phyloP scores from a whole-genome alignment of 169 alveolate genomes.

The Eimeria sp. region DNA sequence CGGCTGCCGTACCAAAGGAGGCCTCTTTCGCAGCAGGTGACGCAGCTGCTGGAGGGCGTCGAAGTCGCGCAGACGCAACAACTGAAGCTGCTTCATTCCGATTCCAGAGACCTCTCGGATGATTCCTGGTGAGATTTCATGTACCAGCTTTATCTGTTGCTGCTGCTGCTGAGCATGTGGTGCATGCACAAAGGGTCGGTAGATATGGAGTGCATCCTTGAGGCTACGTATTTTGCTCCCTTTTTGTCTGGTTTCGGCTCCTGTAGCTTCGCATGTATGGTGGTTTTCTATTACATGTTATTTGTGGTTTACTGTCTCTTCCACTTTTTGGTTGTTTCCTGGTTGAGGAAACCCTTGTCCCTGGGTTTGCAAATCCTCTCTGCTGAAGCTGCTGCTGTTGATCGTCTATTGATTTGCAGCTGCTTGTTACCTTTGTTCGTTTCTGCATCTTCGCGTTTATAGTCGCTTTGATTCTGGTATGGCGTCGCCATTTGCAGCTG shows the following conservation, averaged over 20 bases:
- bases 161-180: neutral
- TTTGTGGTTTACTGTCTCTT: too few species aligned
- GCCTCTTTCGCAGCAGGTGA: slow-evolving; percentile 66
- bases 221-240: neutral
- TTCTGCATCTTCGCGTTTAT: too few species aligned
- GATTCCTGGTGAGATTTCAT: slow-evolving; percentile 45
- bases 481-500: too few species aligned
- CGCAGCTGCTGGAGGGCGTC: slow-evolving; percentile 48
- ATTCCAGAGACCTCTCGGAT: slow-evolving; percentile 43
- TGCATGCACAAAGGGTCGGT: neutral
- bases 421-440: too few species aligned
- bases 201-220: neutral
- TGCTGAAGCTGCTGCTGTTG: too few species aligned
- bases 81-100: slow-evolving; percentile 27
- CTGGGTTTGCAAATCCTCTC: too few species aligned
- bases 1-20: slow-evolving; percentile 67
- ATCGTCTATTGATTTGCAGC: too few species aligned
- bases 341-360: too few species aligned
- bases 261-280: too few species aligned
- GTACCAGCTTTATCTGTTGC: neutral
- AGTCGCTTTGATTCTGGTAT: too few species aligned
- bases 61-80: slow-evolving; percentile 69
- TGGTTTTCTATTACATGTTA: too few species aligned
- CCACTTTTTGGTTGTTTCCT: too few species aligned
- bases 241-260: neutral